phyloP scores from a whole-genome alignment of 768 basidiomycete genomes.

The Mycena crocata region DNA sequence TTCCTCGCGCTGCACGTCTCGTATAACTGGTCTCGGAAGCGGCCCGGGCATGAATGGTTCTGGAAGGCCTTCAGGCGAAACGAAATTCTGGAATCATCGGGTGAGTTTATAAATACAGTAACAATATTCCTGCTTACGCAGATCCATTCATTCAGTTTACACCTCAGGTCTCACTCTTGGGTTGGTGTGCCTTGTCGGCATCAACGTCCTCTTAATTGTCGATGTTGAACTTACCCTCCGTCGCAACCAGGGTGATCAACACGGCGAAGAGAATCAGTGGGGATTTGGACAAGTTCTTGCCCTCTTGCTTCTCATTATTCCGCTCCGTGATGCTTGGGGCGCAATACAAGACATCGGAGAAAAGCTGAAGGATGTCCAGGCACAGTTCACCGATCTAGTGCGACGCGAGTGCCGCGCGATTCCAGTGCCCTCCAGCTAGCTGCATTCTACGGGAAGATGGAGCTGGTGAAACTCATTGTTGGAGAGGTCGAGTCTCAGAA shows the following conservation, averaged over 20 bases:
- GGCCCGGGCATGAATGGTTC: not conserved
- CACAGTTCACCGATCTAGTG: not conserved
- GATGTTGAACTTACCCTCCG: slow-evolving; percentile 1
- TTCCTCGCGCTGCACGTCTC: slow-evolving; percentile 1
- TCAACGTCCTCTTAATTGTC: not conserved
- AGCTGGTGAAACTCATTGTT: slow-evolving; percentile 4
- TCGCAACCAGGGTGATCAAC: not conserved
- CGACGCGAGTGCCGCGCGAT: not conserved
- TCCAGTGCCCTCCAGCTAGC: not conserved
- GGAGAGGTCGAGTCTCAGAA: not conserved
- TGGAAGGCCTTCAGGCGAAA: no score
- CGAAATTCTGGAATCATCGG: no score
- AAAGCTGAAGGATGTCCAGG: not conserved
- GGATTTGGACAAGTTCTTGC: slow-evolving; percentile 1
- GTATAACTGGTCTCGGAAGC: slow-evolving; percentile 3
- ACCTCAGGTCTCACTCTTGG: not conserved
- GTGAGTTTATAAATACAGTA: not conserved
- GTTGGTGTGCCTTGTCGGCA: not conserved
- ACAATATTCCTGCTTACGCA: not conserved
- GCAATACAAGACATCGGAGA: not conserved
- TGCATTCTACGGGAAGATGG: slow-evolving; percentile 11
- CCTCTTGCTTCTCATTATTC: not conserved
- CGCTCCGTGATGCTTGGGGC: not conserved
- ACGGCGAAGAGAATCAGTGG: not conserved
- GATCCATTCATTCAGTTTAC: not conserved